These are phyloP conservation scores for Trichosporon asahii DNA, from an alignment of 1,284 basidiomycete species.

Conservation along the genomic window DNA sequence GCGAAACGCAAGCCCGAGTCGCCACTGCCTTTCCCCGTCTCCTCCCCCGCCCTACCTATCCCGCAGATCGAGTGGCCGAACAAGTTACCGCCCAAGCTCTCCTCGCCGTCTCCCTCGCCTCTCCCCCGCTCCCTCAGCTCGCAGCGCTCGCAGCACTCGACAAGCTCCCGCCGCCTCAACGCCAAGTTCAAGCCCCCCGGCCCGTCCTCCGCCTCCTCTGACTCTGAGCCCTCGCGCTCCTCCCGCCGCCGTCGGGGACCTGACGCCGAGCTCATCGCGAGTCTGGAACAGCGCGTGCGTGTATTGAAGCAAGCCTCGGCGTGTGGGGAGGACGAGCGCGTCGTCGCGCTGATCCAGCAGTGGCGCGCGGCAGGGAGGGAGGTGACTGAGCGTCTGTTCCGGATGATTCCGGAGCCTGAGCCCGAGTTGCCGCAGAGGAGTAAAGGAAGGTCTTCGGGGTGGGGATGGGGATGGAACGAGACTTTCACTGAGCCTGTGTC, in stretches of 20 bases:
- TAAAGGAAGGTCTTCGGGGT: too few species aligned
- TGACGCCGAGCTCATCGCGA: slow-evolving; percentile 15
- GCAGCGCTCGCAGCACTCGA: background rate
- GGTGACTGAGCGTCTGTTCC: slow-evolving; percentile 42
- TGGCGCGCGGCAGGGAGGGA: slow-evolving; percentile 47
- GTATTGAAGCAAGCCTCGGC: slow-evolving; percentile 29
- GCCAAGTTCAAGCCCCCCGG: slow-evolving; percentile 1
- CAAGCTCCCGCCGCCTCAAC: background rate
- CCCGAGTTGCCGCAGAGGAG: background rate
- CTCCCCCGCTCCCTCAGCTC: background rate
- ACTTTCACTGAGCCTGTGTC: slow-evolving; percentile 2
- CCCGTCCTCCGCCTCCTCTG: background rate
- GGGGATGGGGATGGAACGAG: slow-evolving; percentile 14
- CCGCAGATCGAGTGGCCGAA: background rate
- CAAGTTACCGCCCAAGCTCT: background rate
- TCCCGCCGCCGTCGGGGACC: background rate
- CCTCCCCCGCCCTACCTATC: background rate
- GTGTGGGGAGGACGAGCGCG: slow-evolving; percentile 33
- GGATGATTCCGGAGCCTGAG: slow-evolving; percentile 28
- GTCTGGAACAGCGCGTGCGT: slow-evolving; percentile 34
- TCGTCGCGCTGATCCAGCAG: slow-evolving; percentile 28
- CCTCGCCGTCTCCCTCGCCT: background rate
- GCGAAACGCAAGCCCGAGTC: background rate
- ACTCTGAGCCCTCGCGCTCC: background rate
- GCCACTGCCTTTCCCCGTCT: background rate